Conservation (phyloP, 106 monocot species). For the Allium fistulosum region DNA sequence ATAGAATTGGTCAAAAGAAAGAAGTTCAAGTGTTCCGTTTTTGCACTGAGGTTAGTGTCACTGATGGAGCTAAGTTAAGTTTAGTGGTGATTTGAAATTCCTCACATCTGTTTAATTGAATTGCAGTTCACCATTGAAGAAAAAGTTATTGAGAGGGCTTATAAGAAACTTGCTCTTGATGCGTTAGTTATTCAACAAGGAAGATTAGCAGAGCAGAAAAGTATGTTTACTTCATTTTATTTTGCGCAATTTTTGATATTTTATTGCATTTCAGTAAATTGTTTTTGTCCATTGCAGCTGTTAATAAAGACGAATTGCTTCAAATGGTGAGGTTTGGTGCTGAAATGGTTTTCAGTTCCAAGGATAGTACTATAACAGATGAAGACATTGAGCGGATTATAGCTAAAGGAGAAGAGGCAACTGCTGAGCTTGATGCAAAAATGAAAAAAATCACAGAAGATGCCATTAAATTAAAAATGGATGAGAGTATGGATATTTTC, state of each 20-base stretch:
- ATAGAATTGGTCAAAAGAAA: slow-evolving; percentile 94
- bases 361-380: slow-evolving; percentile 95
- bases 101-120: not conserved
- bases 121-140: slow-evolving; percentile 97
- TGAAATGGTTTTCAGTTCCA: slow-evolving; percentile 99
- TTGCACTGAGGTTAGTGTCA: slow-evolving; percentile 60
- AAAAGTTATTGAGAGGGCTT: slow-evolving; percentile 98
- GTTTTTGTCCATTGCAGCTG: slow-evolving; percentile 45
- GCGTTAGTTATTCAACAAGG: slow-evolving; percentile 99
- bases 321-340: slow-evolving; percentile 99
- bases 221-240: slow-evolving; percentile 24
- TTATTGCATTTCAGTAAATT: too few relatives aligned
- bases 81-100: not conserved
- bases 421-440: slow-evolving; percentile 94
- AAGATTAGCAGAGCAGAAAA: slow-evolving; percentile 87
- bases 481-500: slow-evolving; percentile 66
- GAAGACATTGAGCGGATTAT: slow-evolving; percentile 98
- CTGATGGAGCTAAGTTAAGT: slow-evolving; percentile 11
- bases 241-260: too few relatives aligned
- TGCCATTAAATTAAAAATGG: slow-evolving; percentile 99
- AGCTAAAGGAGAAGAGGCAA: slow-evolving; percentile 98
- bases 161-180: slow-evolving; percentile 98
- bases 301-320: slow-evolving; percentile 96
- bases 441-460: slow-evolving; percentile 99
- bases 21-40: slow-evolving; percentile 97